Evolutionary conservation across 148 eudicot genomes (phyloP).

Genomic region (Arctostaphylos glauca): DNA sequence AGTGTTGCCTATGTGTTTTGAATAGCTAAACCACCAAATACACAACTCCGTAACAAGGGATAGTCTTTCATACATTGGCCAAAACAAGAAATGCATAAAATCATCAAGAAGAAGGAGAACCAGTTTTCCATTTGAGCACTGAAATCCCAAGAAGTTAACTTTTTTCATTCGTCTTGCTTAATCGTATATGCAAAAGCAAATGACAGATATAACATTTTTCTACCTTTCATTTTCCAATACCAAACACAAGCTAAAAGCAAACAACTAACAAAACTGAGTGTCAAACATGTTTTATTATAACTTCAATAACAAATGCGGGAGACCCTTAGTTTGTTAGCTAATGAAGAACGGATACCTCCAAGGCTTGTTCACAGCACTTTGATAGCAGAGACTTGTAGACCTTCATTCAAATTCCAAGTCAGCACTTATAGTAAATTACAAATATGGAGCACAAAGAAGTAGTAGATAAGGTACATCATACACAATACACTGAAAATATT

Average conservation of each 20-base stretch:
- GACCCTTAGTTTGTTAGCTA: neutral
- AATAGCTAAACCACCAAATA: constrained; percentile 6
- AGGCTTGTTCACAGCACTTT: constrained; percentile 63
- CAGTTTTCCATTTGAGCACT: neutral
- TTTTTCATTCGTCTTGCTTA: neutral
- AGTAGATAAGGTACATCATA: neutral
- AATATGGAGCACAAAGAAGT: neutral
- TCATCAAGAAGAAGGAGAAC: neutral
- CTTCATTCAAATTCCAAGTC: constrained; percentile 26
- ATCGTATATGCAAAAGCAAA: neutral
- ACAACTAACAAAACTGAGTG: neutral
- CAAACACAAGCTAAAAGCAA: neutral
- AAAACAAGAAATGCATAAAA: neutral
- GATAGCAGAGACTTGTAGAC: constrained; percentile 75
- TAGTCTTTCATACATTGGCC: neutral
- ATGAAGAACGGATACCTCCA: constrained; percentile 55
- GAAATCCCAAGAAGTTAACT: neutral
- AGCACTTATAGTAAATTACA: neutral
- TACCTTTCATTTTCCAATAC: neutral
- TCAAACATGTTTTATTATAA: neutral
- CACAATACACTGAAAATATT: neutral
- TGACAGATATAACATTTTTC: neutral
- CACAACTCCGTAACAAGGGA: neutral
- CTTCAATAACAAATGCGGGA: neutral
- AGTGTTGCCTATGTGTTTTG: neutral